phyloP scores from a whole-genome alignment of 495 filamentous ascomycete genomes.

The Penicillium nucicola region DNA sequence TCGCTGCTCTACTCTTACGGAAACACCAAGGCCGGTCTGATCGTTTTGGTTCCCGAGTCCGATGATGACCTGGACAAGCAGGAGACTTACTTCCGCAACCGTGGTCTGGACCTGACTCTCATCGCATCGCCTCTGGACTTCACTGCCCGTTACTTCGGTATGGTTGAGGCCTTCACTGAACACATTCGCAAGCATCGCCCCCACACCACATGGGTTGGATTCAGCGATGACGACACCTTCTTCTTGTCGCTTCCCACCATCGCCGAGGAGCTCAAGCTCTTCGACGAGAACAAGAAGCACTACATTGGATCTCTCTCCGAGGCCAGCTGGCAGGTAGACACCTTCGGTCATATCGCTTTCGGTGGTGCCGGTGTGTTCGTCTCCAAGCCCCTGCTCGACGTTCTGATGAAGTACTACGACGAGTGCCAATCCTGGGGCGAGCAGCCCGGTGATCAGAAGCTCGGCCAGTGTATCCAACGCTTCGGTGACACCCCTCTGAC shows the following conservation, averaged over 20 bases:
- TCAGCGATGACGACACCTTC: constrained; percentile 75
- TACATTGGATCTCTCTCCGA: constrained; percentile 67
- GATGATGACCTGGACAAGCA: constrained; percentile 43
- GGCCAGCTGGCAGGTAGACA: constrained; percentile 54
- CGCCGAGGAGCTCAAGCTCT: constrained; percentile 48
- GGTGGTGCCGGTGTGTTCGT: constrained; percentile 70
- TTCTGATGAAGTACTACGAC: constrained; percentile 51
- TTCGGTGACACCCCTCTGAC: constrained; percentile 55
- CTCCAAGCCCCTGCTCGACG: constrained; percentile 53
- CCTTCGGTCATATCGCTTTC: constrained; percentile 63
- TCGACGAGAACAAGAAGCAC: constrained; percentile 49
- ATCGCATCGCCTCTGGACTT: constrained; percentile 52
- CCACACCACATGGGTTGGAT: constrained; percentile 59
- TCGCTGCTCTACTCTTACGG: constrained; percentile 49
- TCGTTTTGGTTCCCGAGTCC: constrained; percentile 47
- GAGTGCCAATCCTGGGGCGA: constrained; percentile 51
- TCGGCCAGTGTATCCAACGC: constrained; percentile 59
- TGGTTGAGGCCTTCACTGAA: constrained; percentile 55
- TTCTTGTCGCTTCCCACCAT: constrained; percentile 59
- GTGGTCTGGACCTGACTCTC: constrained; percentile 54
- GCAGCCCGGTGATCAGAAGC: constrained; percentile 57
- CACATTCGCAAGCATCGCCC: constrained; percentile 45
- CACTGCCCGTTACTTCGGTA: constrained; percentile 61
- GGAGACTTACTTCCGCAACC: constrained; percentile 45
- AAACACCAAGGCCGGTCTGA: constrained; percentile 46